Evolutionary conservation across 176 grass and related monocot genomes (phyloP), one percentile per base, ranked within the genome.

Genomic region (Avena eriantha): DNA sequence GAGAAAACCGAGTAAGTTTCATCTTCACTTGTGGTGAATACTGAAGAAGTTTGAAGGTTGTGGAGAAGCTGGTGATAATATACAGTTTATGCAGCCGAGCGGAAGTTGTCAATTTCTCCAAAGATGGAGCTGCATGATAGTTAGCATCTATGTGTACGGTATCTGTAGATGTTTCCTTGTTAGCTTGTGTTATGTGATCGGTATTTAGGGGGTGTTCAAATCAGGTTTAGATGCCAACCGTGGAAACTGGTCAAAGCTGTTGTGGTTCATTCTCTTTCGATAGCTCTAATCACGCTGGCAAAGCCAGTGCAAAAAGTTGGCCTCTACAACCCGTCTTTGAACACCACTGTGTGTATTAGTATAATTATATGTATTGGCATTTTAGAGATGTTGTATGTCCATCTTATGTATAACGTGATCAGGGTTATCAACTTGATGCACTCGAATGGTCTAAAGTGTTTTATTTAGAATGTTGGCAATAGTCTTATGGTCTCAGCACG

Each of bases 41-140:
- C 50, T 3, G 47, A 56, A 47, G 56, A 83, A 79, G 49, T 46
- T 67, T 80, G 57, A 79, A 86, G 53, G 69, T 78, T 77, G 61
- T 83, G 26, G 74, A 77, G 26, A 82, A 86, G 69, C 53, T 82
- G 79, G 50, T 82, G 43, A 54, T 86, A 43, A 21, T 86, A 49
- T 55, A 47, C 73, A 2, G 33, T 61, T 55, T 71, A 83, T 86
- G 31, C 18, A 54, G 80, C 21, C 22, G 49, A 78, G 84, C 26
- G 50, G 22, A 75, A 8, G 61, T 23, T 46, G 1, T 19, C 71
- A 69, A 7, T 47, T 18, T 78, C 19, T 49, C 87, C 4, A 8
- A 36, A 19, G 8, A 51, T n/a, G 33, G 41, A 86, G 67, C 24
- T 58, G 56, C 23, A 39, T 61, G 72, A 18, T 0, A n/a, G 19